Evolutionary conservation across 2,329 filamentous ascomycete species (phyloP), one percentile per base, ranked within the genome.

Genomic region (Didymella glomerata): DNA sequence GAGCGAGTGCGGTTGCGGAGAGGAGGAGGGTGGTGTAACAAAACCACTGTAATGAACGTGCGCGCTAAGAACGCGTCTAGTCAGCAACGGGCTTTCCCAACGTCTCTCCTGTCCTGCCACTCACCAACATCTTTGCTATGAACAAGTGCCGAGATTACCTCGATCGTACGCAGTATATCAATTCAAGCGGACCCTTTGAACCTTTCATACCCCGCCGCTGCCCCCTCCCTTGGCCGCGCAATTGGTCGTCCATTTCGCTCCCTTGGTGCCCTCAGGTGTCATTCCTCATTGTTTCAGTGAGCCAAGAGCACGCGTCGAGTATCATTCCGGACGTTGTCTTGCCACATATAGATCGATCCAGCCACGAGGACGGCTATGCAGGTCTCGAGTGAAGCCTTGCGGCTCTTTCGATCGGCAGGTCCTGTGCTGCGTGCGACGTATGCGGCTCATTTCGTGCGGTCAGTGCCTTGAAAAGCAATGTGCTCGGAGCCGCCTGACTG

Each of bases 191-290:
- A 50, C 16, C n/a, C 22, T 10, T 44, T 36, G 36, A 48, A 24
- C 48, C 40, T 61, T 51, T 56, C 53, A 53, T 56, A 60, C 48
- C 51, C 50, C 57, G 22, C 40, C 38, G 30, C 34, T 24, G 44
- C 28, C 34, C 48, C 46, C 48, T 63, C 61, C 61, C 61, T 63
- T 63, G 50, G 58, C 50, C 41, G 32, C 51, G 58, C 27, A 51
- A 51, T 42, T 28, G 30, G 30, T 36, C 52, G 30, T 25, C 27
- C 30, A 14, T 34, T 30, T 38, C 42, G 22, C 61, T 58, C 54
- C 61, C 61, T 63, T 63, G 61, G 54, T 46, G 45, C 47, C 54
- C 50, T 34, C 48, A 41, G 46, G 51, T 63, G 57, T 61, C 61
- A 61, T 61, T 64, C 58, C 58, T 54, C 58, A 22, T 55, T 50